Conservation (phyloP, 495 filamentous ascomycete species). For the Cercophora sp. region DNA sequence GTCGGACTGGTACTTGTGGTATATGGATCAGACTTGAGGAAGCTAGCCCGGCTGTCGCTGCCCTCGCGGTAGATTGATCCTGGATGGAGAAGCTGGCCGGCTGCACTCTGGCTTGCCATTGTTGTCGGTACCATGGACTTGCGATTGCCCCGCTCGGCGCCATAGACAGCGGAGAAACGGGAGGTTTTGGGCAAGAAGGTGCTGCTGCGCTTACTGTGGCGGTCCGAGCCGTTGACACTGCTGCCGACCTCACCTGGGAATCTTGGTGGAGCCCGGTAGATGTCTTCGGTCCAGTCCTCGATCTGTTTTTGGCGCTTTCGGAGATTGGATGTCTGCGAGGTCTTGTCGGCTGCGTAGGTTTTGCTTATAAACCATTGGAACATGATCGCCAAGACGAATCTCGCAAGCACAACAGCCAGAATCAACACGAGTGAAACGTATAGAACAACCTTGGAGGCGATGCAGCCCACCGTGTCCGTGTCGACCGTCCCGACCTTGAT, state of each 20-base stretch:
- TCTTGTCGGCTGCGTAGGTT: slow-evolving; percentile 73
- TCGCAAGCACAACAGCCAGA: slow-evolving; percentile 77
- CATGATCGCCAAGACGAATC: slow-evolving; percentile 83
- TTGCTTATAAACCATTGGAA: slow-evolving; percentile 95
- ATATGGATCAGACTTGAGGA: slow-evolving; percentile 47
- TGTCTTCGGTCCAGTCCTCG: slow-evolving; percentile 97
- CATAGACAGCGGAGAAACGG: slow-evolving; percentile 91
- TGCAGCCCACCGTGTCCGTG: slow-evolving; percentile 94
- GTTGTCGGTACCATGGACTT: slow-evolving; percentile 67
- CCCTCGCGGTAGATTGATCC: slow-evolving; percentile 69
- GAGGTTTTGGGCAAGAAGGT: slow-evolving; percentile 79
- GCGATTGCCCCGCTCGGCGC: slow-evolving; percentile 50
- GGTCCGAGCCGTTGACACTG: slow-evolving; percentile 56
- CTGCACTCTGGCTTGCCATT: slow-evolving; percentile 92
- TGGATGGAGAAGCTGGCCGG: slow-evolving; percentile 68
- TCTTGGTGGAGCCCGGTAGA: slow-evolving; percentile 83
- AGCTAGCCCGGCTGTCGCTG: slow-evolving; percentile 61
- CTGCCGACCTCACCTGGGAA: slow-evolving; percentile 63
- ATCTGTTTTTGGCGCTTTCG: slow-evolving; percentile 88
- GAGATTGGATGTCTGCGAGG: slow-evolving; percentile 63
- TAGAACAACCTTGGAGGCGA: slow-evolving; percentile 94
- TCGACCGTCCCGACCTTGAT: slow-evolving; percentile 95
- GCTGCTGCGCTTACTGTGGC: slow-evolving; percentile 75
- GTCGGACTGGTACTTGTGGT: slow-evolving; percentile 54
- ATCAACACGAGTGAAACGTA: slow-evolving; percentile 94